A percentile compares a stretch with the other conserved stretches of the same genome.
phyloP scores from a whole-genome alignment of 495 filamentous ascomycete genomes.

The Talaromyces ruber region DNA sequence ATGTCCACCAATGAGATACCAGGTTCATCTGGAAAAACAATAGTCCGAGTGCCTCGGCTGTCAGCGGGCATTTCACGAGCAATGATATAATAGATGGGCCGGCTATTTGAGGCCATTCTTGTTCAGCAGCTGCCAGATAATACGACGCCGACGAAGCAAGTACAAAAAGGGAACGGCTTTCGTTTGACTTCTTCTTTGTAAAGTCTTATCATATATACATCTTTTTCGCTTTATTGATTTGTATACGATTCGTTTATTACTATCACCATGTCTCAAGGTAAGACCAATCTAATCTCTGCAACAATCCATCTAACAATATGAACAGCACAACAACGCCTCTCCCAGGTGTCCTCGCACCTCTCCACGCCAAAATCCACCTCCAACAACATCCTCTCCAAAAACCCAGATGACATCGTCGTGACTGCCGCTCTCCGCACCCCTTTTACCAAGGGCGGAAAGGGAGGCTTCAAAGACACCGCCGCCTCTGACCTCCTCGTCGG shows the following conservation, averaged over 20 bases:
- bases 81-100: slow-evolving; percentile 1
- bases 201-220: not conserved
- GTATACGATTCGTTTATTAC: not conserved
- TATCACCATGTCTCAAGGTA: slow-evolving; percentile 12
- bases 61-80: not conserved
- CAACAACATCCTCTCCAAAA: slow-evolving; percentile 47
- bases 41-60: slow-evolving; percentile 2
- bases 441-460: slow-evolving; percentile 87
- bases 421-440: slow-evolving; percentile 88
- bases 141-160: not conserved
- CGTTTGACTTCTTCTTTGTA: not conserved
- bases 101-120: not conserved
- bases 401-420: slow-evolving; percentile 76
- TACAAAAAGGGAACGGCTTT: not conserved
- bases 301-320: slow-evolving; percentile 3
- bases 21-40: not conserved
- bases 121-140: not conserved
- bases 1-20: not conserved
- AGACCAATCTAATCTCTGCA: not conserved
- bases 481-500: slow-evolving; percentile 81
- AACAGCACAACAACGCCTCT: slow-evolving; percentile 54
- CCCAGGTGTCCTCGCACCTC: slow-evolving; percentile 56
- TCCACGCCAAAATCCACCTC: slow-evolving; percentile 38
- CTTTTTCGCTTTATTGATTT: not conserved
- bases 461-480: slow-evolving; percentile 87